Evolutionary conservation across 176 grass and related monocot genomes (phyloP).

Genomic region (Zizania latifolia): DNA sequence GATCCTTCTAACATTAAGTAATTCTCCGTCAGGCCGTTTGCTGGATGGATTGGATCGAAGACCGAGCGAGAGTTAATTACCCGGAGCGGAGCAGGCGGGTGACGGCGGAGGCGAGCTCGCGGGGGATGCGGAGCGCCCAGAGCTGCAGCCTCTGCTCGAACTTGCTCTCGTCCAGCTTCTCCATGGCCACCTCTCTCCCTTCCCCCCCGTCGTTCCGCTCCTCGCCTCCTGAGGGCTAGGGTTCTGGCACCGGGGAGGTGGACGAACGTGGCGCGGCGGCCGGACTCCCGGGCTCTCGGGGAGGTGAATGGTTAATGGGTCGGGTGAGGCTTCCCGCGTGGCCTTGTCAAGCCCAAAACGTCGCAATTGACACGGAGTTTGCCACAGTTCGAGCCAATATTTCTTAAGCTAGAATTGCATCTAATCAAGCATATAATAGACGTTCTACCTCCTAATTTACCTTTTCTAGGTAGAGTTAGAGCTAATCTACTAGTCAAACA

Average conservation of each 20-base stretch:
- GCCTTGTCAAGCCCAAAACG: not conserved
- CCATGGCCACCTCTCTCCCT: not conserved
- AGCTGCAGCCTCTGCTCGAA: conserved; percentile 74
- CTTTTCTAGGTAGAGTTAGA: too few relatives aligned
- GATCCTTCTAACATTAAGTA: not conserved
- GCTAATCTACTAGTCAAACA: too few relatives aligned
- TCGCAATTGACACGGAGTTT: not conserved
- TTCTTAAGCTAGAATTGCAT: too few relatives aligned
- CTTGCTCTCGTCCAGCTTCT: conserved; percentile 56
- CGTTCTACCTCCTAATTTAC: too few relatives aligned
- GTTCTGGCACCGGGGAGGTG: conserved; percentile 10
- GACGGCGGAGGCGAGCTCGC: conserved; percentile 47
- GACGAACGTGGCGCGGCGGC: not conserved
- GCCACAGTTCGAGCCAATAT: too few relatives aligned
- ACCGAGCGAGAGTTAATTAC: conserved; percentile 28
- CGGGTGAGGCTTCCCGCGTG: not conserved
- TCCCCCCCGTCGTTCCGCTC: not conserved
- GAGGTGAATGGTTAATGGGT: not conserved
- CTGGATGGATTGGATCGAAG: conserved; percentile 4
- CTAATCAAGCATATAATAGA: too few relatives aligned
- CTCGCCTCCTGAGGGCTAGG: conserved; percentile 19
- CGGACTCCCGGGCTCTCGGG: not conserved
- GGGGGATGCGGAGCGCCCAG: conserved; percentile 75
- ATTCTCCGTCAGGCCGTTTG: not conserved
- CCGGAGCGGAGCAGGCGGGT: conserved; percentile 59